Percentiles rank a stretch among this genome's conserved stretches.
These are phyloP conservation scores for Pythium volutum DNA, from an alignment of 352 stramenopile species.

Conservation along the genomic window DNA sequence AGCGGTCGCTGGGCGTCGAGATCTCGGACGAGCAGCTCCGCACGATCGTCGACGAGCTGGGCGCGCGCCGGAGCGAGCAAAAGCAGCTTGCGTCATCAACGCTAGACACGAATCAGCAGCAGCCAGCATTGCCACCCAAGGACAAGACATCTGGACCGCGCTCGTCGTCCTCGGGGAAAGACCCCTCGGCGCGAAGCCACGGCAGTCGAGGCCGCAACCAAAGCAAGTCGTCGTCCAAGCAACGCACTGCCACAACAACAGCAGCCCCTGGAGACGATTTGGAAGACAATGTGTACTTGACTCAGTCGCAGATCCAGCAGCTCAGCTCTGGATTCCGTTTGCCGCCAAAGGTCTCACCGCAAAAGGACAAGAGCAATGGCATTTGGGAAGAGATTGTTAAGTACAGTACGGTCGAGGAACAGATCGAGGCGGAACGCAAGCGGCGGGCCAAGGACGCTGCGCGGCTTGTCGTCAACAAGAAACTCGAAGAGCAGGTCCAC, in stretches of 20 bases:
- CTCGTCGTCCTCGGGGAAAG: constrained; percentile 25
- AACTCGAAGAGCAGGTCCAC: constrained; percentile 52
- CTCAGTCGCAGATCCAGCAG: constrained; percentile 68
- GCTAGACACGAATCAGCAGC: neutral
- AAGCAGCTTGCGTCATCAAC: constrained; percentile 10
- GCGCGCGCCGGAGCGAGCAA: constrained; percentile 35
- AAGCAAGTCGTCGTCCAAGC: constrained; percentile 16
- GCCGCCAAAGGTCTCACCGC: constrained; percentile 56
- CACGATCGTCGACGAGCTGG: constrained; percentile 42
- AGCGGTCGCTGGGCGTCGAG: constrained; percentile 34
- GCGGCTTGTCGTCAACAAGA: constrained; percentile 36
- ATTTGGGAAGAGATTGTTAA: constrained; percentile 87
- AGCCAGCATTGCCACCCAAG: neutral
- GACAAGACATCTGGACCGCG: constrained; percentile 22
- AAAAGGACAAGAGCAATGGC: constrained; percentile 73
- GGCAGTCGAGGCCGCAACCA: constrained; percentile 7
- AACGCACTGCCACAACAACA: constrained; percentile 5
- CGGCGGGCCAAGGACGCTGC: constrained; percentile 29
- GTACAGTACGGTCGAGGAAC: constrained; percentile 68
- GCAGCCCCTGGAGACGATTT: neutral
- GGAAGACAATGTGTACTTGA: constrained; percentile 64
- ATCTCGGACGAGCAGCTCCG: constrained; percentile 41
- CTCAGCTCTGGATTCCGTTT: constrained; percentile 61
- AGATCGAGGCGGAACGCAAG: constrained; percentile 47
- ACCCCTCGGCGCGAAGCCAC: constrained; percentile 18